Base-by-base conservation (phyloP, 1,139 yeast species). In the Yamadazyma oceani region DNA sequence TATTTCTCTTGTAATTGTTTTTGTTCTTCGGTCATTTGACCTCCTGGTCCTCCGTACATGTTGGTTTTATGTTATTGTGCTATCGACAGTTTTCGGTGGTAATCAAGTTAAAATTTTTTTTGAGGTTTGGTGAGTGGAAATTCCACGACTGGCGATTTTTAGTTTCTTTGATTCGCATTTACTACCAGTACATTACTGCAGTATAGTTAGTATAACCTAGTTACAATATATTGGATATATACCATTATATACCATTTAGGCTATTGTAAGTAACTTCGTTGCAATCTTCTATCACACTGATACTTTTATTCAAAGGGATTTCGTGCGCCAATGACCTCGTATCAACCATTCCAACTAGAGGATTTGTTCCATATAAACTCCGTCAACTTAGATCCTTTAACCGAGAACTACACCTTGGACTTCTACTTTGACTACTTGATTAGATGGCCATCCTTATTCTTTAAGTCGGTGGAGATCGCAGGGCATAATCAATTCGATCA, bases 321-420 rank as follows among this genome's bases (percentile, higher is more conserved):
- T n/a, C n/a, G n/a, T n/a, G n/a, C n/a, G n/a, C n/a, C n/a, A n/a
- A 87, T 87, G 96, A 83, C 95, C 7, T 83, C 94, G 1, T 74
- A 87, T 29, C 73, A 73, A 40, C 97, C 97, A 15, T 86, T 92
- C 54, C 87, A 83, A 49, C 88, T 95, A 4, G 82, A 89, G 4
- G 97, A 92, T 54, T 64, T 92, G 32, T 81, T 89, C 48, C 69
- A 76, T 10, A 56, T 85, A 38, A 87, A 87, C 53, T 67, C 85
- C 8, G 80, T 89, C 32, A 92, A 92, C 54, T 64, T 92, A 19
- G 98, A 92, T 51, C 85, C 86, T 1, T 70, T 90, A 38, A 92
- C 97, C 0, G 97, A 90, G 55, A 92, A 90, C 62, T 94, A 86
- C 65, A 85, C 88, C 37, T 60, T 86, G 15, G 84, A 81, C 34